Percentiles rank a stretch among this genome's conserved stretches.
These are phyloP conservation scores for Priceomyces haplophilus DNA, from an alignment of 805 yeast species.

Conservation along the genomic window DNA sequence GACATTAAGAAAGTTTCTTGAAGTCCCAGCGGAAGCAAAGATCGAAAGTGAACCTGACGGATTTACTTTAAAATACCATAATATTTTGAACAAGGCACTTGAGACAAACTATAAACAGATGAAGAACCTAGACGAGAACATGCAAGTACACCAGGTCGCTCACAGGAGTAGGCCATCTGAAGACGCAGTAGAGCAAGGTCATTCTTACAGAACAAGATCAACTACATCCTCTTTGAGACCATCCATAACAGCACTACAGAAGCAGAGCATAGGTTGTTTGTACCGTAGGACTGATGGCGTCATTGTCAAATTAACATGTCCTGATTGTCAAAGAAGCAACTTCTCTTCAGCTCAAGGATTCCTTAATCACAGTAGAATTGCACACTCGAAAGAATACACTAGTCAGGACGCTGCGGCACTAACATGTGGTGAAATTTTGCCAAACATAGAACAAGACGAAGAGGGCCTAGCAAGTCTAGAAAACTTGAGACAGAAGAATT, in stretches of 20 bases:
- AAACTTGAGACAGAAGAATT: constrained; percentile 29
- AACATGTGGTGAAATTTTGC: constrained; percentile 57
- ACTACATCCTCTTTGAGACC: constrained; percentile 57
- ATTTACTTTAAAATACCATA: constrained; percentile 41
- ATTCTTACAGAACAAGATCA: constrained; percentile 46
- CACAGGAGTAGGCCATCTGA: constrained; percentile 1
- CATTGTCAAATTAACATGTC: constrained; percentile 64
- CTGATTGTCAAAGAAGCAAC: constrained; percentile 62
- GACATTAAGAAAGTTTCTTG: constrained; percentile 45
- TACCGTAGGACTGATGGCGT: constrained; percentile 70
- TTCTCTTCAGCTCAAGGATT: constrained; percentile 81
- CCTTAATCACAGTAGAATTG: constrained; percentile 69
- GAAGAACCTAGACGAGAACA: constrained; percentile 1
- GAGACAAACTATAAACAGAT: constrained; percentile 29
- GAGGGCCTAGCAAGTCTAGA: constrained; percentile 42
- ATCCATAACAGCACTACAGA: constrained; percentile 29
- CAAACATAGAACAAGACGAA: constrained; percentile 55
- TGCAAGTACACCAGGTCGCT: neutral
- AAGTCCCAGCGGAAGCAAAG: constrained; percentile 37
- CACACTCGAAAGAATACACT: constrained; percentile 67
- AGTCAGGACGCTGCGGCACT: constrained; percentile 75
- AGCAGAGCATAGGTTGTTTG: constrained; percentile 44
- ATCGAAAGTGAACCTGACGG: constrained; percentile 45
- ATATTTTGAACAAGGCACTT: constrained; percentile 33
- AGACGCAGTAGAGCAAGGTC: constrained; percentile 11